phyloP scores from a whole-genome alignment of 164 flowering plant genomes.

The Pachysandra terminalis region DNA sequence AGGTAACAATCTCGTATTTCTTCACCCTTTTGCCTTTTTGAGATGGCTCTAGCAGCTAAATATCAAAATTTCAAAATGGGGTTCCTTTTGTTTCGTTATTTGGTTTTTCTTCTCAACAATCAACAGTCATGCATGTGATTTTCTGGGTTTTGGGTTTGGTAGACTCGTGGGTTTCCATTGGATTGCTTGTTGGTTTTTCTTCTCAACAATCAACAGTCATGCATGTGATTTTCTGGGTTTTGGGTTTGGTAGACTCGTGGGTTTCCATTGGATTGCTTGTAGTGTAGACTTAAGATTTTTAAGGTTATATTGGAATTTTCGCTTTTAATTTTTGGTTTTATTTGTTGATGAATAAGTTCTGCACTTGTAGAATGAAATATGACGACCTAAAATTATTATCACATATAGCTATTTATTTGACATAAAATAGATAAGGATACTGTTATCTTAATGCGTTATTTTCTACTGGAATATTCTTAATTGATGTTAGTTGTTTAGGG shows the following conservation, averaged over 20 bases:
- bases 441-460: too few relatives aligned
- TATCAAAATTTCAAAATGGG: background rate
- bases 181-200: background rate
- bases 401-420: too few relatives aligned
- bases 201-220: background rate
- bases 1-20: slow-evolving; percentile 31
- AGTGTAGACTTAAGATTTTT: too few relatives aligned
- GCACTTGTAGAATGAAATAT: too few relatives aligned
- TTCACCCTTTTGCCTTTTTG: background rate
- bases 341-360: too few relatives aligned
- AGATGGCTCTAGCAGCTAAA: background rate
- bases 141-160: background rate
- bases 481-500: background rate
- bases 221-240: background rate
- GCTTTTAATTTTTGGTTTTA: background rate
- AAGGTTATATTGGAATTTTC: background rate
- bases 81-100: background rate
- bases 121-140: background rate
- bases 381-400: too few relatives aligned
- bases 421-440: background rate
- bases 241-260: background rate
- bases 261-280: background rate
- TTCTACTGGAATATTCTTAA: background rate
- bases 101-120: background rate
- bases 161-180: background rate